These are phyloP conservation scores for Syncephalis plumigaleata DNA, from an alignment of 371 early-diverging fungal genomes.

Conservation along the genomic window DNA sequence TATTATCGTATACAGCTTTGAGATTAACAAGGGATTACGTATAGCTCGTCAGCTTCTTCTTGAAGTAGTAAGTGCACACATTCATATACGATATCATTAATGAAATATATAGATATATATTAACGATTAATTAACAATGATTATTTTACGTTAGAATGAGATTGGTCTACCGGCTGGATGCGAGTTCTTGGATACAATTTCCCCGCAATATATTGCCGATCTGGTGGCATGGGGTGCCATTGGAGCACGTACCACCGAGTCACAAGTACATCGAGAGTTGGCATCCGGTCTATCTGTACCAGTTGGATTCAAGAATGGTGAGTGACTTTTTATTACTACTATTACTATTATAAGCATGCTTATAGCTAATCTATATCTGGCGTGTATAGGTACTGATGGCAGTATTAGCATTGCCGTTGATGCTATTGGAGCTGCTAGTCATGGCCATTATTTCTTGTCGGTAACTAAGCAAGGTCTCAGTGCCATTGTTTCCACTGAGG, in stretches of 20 bases:
- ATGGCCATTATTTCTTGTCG: constrained; percentile 81
- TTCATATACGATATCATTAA: no score
- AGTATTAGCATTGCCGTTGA: constrained; percentile 76
- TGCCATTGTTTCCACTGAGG: constrained; percentile 75
- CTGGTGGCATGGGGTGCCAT: constrained; percentile 87
- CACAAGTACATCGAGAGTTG: constrained; percentile 85
- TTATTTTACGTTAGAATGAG: constrained; percentile 51
- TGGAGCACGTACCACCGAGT: constrained; percentile 88
- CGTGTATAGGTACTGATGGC: constrained; percentile 47
- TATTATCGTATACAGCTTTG: constrained; percentile 44
- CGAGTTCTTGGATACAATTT: constrained; percentile 86
- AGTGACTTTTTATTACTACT: no score
- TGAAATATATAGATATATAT: not conserved
- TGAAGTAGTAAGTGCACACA: constrained; percentile 30
- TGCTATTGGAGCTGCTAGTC: constrained; percentile 74
- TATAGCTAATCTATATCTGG: no score
- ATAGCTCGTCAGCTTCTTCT: constrained; percentile 63
- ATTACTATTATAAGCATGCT: no score
- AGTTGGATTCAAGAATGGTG: constrained; percentile 91
- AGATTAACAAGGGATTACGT: constrained; percentile 82
- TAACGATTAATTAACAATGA: not conserved
- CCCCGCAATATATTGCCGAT: constrained; percentile 87
- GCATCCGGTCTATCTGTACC: constrained; percentile 87
- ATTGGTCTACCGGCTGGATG: constrained; percentile 74
- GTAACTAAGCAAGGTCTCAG: constrained; percentile 88